Conservation (phyloP, 257 asterid genomes). For the Voacanga thouarsii region DNA sequence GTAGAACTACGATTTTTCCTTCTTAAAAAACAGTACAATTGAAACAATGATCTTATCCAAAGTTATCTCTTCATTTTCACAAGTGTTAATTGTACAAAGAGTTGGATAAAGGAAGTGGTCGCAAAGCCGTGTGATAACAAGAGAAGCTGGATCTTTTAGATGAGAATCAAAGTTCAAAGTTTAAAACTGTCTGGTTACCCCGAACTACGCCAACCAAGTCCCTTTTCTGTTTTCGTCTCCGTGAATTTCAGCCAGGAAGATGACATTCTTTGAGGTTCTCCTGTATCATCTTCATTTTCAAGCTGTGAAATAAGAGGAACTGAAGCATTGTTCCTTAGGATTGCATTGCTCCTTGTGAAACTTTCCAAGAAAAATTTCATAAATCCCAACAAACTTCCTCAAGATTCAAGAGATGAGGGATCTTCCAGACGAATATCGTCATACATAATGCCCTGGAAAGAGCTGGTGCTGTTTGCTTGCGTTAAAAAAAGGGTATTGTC, state of each 20-base stretch:
- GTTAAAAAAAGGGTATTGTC: conserved; percentile 48
- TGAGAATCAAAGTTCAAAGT: too few species aligned
- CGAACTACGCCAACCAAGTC: too few species aligned
- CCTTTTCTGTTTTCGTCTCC: too few species aligned
- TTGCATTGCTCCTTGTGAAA: neutral
- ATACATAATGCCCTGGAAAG: too few species aligned
- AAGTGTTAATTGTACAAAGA: too few species aligned
- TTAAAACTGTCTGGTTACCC: too few species aligned
- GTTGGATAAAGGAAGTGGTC: too few species aligned
- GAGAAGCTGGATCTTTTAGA: too few species aligned
- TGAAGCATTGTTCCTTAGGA: neutral
- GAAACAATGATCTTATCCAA: neutral
- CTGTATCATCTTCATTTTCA: neutral
- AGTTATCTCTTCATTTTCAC: neutral
- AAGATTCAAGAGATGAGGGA: conserved; percentile 23
- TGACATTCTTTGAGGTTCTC: neutral
- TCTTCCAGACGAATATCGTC: conserved; percentile 61
- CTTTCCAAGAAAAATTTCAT: too few species aligned
- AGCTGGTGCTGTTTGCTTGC: too few species aligned
- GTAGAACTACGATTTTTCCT: neutral
- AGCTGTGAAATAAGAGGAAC: too few species aligned
- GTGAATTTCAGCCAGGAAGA: neutral
- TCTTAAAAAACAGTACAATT: neutral
- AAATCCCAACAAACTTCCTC: neutral
- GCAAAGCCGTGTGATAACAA: too few species aligned